phyloP scores from a whole-genome alignment of 257 asterid genomes.

The Salvia rosmarinus region DNA sequence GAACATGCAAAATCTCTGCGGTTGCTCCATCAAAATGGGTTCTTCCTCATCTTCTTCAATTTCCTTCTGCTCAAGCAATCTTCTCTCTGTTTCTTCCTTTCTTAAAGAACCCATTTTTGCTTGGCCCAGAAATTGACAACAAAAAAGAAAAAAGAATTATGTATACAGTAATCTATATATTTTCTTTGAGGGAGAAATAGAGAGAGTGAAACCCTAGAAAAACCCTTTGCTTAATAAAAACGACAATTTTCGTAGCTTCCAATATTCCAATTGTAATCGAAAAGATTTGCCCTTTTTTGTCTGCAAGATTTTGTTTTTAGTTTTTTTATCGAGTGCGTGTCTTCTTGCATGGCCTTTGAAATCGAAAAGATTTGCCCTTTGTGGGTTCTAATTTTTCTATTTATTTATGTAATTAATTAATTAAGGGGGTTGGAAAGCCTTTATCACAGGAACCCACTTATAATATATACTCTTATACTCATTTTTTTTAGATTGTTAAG shows the following conservation, averaged over 20 bases:
- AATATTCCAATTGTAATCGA: conserved; percentile 26
- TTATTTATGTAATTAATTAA: not conserved
- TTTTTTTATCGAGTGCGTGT: conserved; percentile 13
- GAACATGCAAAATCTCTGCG: conserved; percentile 73
- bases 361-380: too few relatives aligned
- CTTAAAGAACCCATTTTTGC: conserved; percentile 59
- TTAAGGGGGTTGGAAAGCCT: not conserved
- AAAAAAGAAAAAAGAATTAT: not conserved
- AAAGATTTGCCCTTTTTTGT: conserved; percentile 16
- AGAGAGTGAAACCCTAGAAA: conserved; percentile 48
- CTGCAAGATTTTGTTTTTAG: conserved; percentile 22
- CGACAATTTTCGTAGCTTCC: conserved; percentile 40
- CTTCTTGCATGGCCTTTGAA: conserved; percentile 40
- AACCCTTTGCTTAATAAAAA: conserved; percentile 44
- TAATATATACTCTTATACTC: not conserved
- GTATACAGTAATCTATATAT: conserved; percentile 20
- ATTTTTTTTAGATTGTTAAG: not conserved
- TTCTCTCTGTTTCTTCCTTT: conserved; percentile 45
- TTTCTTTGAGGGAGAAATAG: conserved; percentile 4
- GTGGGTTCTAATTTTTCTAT: not conserved
- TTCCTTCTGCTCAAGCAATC: conserved; percentile 36
- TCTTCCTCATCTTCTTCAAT: conserved; percentile 48
- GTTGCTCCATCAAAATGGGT: conserved; percentile 69
- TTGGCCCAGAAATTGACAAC: not conserved
- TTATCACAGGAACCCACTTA: not conserved